Evolutionary conservation across 306 rosid genomes (phyloP).

Genomic region (Casuarina equisetifolia): DNA sequence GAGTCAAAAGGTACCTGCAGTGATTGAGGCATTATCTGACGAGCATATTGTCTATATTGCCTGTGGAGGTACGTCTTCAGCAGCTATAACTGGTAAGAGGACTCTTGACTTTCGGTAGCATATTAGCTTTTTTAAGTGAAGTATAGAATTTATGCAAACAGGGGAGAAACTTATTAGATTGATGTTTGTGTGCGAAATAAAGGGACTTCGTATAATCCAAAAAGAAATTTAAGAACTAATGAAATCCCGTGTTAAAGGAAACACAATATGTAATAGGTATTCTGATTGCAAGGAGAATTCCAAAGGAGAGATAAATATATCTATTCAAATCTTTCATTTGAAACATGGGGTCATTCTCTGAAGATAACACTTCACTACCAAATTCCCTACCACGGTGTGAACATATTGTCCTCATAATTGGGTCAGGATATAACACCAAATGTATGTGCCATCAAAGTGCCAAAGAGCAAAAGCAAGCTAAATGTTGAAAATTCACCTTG

Average conservation of each 20-base stretch:
- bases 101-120: neutral
- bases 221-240: neutral
- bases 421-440: too few relatives aligned
- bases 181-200: neutral
- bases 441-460: too few relatives aligned
- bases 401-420: too few relatives aligned
- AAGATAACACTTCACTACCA: too few relatives aligned
- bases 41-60: conserved; percentile 61
- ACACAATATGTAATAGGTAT: neutral
- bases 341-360: too few relatives aligned
- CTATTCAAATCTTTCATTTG: too few relatives aligned
- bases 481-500: too few relatives aligned
- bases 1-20: conserved; percentile 64
- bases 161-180: neutral
- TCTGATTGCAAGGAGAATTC: too few relatives aligned
- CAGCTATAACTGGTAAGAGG: conserved; percentile 73
- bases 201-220: neutral
- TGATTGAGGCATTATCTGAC: conserved; percentile 58
- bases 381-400: too few relatives aligned
- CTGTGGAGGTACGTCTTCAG: conserved; percentile 88
- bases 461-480: too few relatives aligned
- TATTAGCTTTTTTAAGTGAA: neutral
- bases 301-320: too few relatives aligned
- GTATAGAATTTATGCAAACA: neutral
- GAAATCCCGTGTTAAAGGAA: neutral